These are phyloP conservation scores for Elymus sibiricus DNA, from an alignment of 176 grass and related monocot genomes.

Conservation along the genomic window DNA sequence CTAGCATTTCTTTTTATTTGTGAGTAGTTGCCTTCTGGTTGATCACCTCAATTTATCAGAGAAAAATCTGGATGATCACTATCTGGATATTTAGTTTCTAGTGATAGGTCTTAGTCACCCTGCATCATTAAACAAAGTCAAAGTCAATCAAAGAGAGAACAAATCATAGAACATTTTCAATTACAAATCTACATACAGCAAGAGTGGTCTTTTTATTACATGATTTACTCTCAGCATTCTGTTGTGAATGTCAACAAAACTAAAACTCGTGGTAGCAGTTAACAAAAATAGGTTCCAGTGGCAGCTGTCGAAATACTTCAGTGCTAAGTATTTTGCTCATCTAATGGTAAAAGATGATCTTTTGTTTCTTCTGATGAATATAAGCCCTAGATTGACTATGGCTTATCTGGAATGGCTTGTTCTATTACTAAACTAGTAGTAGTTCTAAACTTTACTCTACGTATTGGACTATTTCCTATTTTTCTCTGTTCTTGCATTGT, in stretches of 20 bases:
- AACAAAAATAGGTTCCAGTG: not conserved
- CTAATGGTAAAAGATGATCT: not conserved
- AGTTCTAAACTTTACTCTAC: not conserved
- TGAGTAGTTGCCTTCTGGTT: not conserved
- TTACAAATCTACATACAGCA: not conserved
- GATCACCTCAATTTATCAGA: not conserved
- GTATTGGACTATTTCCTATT: not conserved
- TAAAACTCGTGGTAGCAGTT: not conserved
- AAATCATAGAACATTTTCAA: not conserved
- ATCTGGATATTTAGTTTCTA: not conserved
- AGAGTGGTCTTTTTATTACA: not conserved
- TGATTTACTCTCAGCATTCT: not conserved
- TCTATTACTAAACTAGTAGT: not conserved
- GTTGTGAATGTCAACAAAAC: not conserved
- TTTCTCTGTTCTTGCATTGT: not conserved
- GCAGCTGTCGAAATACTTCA: not conserved
- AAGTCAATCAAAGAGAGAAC: not conserved
- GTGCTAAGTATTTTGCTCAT: not conserved
- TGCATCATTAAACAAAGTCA: not conserved
- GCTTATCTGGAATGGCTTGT: not conserved
- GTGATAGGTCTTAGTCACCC: not conserved
- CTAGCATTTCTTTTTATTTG: not conserved
- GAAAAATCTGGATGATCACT: not conserved
- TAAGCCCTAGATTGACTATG: not conserved
- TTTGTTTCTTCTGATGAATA: not conserved